These are phyloP conservation scores for Melaleuca alternifolia DNA, from an alignment of 345 rosid species.

Conservation along the genomic window DNA sequence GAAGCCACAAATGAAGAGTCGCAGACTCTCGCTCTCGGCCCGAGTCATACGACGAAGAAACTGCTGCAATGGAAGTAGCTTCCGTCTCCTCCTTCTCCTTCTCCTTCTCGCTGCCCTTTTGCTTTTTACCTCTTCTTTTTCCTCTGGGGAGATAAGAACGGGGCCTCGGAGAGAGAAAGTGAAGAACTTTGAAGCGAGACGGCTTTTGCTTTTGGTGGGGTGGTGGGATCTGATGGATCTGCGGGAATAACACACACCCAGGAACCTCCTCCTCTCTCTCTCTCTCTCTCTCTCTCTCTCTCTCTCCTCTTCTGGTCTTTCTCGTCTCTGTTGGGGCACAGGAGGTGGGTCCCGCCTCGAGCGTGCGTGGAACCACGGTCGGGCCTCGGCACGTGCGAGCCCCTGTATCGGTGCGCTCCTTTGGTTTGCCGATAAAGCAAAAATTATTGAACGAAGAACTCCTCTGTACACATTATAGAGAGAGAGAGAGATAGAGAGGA, in stretches of 20 bases:
- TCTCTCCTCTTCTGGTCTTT: not conserved
- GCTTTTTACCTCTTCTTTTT: not conserved
- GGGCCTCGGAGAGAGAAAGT: not conserved
- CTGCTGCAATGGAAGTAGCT: not conserved
- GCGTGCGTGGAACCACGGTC: not conserved
- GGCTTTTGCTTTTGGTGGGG: not conserved
- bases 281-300: not conserved
- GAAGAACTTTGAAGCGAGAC: not conserved
- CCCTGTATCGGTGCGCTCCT: not conserved
- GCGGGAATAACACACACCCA: not conserved
- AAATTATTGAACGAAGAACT: not conserved
- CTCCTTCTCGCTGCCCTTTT: too few species aligned
- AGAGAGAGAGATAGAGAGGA: not conserved
- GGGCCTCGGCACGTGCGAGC: not conserved
- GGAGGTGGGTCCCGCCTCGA: not conserved
- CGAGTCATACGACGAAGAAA: not conserved
- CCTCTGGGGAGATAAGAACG: not conserved
- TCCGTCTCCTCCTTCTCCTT: not conserved
- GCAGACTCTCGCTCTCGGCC: not conserved
- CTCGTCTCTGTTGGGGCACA: not conserved
- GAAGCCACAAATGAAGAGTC: not conserved
- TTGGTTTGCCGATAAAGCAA: not conserved
- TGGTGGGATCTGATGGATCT: conserved; percentile 1
- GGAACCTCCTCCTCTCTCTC: not conserved
- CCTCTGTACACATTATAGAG: not conserved